Conservation (phyloP, 2,329 filamentous ascomycete genomes). For the Hortaea werneckii region DNA sequence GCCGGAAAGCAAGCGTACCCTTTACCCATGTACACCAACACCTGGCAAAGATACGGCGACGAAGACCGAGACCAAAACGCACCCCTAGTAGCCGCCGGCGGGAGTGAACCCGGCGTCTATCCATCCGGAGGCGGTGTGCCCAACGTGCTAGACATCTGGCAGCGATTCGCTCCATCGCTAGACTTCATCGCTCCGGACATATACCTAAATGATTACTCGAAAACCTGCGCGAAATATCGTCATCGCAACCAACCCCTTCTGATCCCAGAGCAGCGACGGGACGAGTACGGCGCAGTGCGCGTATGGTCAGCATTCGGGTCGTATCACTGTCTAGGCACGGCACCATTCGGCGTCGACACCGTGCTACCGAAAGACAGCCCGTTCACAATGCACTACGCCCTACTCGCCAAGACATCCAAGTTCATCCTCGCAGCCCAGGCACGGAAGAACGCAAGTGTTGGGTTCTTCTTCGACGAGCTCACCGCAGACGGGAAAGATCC, state of each 20-base stretch:
- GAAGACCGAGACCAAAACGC: constrained; percentile 36
- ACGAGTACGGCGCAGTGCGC: constrained; percentile 35
- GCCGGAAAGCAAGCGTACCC: constrained; percentile 33
- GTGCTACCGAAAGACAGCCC: constrained; percentile 23
- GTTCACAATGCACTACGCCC: constrained; percentile 31
- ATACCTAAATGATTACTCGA: constrained; percentile 35
- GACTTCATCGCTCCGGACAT: too few species aligned
- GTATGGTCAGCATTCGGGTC: constrained; percentile 35
- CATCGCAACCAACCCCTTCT: constrained; percentile 38
- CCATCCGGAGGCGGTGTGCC: too few species aligned
- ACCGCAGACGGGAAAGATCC: constrained; percentile 20
- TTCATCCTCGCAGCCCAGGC: constrained; percentile 33
- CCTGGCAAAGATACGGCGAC: constrained; percentile 36
- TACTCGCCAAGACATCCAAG: constrained; percentile 27
- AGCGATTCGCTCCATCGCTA: too few species aligned
- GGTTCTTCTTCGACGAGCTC: constrained; percentile 37
- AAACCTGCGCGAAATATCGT: constrained; percentile 35
- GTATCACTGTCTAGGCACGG: constrained; percentile 29
- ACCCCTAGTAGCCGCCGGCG: too few species aligned
- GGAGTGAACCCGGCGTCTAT: too few species aligned
- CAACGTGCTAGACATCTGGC: too few species aligned
- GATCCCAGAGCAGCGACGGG: constrained; percentile 44
- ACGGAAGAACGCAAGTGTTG: constrained; percentile 23
- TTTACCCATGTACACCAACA: constrained; percentile 37
- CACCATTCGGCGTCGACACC: constrained; percentile 37